Evolutionary conservation across 2,329 filamentous ascomycete genomes (phyloP).

Genomic region (Teratosphaeria gauchensis): DNA sequence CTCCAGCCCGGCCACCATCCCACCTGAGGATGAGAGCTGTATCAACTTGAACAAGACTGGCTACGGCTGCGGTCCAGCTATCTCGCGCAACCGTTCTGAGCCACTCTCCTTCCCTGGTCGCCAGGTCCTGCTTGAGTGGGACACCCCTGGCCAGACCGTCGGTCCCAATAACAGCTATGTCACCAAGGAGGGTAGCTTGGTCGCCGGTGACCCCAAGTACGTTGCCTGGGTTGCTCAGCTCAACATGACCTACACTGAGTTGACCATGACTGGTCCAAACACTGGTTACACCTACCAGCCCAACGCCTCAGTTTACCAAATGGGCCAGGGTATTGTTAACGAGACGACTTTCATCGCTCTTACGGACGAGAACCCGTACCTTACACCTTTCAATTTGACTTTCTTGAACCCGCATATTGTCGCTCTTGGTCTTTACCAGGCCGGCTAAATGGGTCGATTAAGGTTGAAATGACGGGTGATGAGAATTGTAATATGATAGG

Average conservation of each 20-base stretch:
- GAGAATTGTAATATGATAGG: background rate
- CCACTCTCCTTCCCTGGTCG: slow-evolving; percentile 68
- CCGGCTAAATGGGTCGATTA: slow-evolving; percentile 43
- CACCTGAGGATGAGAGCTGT: slow-evolving; percentile 43
- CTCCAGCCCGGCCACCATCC: slow-evolving; percentile 45
- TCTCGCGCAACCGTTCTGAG: slow-evolving; percentile 58
- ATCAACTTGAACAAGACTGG: slow-evolving; percentile 45
- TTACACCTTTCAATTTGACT: slow-evolving; percentile 68
- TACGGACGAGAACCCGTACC: slow-evolving; percentile 56
- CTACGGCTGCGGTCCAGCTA: slow-evolving; percentile 52
- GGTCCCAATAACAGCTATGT: slow-evolving; percentile 79
- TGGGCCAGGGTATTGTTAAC: slow-evolving; percentile 58
- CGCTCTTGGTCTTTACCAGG: slow-evolving; percentile 66
- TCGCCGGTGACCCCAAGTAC: slow-evolving; percentile 51
- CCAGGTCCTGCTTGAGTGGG: slow-evolving; percentile 63
- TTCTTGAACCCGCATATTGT: slow-evolving; percentile 52
- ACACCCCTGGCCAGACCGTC: slow-evolving; percentile 55
- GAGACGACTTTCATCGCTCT: slow-evolving; percentile 71
- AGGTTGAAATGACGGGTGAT: background rate
- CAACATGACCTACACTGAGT: slow-evolving; percentile 41
- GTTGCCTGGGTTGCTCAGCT: slow-evolving; percentile 72
- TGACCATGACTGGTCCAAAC: slow-evolving; percentile 55
- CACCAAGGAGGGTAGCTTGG: slow-evolving; percentile 39
- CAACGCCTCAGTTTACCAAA: slow-evolving; percentile 54
- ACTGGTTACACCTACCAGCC: slow-evolving; percentile 64